Conservation (phyloP, 2,329 filamentous ascomycete species). For the Microcyclosporella mali region DNA sequence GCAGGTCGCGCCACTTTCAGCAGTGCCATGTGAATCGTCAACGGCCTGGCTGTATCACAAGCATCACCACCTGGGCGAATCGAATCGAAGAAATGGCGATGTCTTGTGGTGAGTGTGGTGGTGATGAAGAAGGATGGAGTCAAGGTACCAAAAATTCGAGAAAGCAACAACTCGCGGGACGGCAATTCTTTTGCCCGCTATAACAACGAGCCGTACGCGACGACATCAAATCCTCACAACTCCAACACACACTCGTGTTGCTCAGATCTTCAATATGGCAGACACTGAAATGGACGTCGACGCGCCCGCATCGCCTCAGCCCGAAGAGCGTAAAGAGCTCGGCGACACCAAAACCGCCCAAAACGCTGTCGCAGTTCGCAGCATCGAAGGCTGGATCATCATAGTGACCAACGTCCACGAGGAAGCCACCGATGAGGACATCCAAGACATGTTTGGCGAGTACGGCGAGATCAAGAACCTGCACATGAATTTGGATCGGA, state of each 20-base stretch:
- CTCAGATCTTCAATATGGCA: slow-evolving; percentile 22
- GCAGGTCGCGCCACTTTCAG: too few relatives aligned
- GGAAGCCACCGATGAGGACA: slow-evolving; percentile 75
- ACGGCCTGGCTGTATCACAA: too few relatives aligned
- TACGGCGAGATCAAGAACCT: slow-evolving; percentile 83
- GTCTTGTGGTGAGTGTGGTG: too few relatives aligned
- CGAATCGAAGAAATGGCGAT: too few relatives aligned
- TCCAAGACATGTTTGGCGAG: slow-evolving; percentile 76
- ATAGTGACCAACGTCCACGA: slow-evolving; percentile 83
- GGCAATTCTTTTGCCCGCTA: too few relatives aligned
- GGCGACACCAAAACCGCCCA: slow-evolving; percentile 64
- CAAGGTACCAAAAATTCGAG: too few relatives aligned
- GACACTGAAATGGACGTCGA: slow-evolving; percentile 53
- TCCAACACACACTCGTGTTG: too few relatives aligned
- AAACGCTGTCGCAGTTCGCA: slow-evolving; percentile 74
- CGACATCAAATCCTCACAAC: not conserved
- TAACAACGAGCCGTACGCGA: too few relatives aligned
- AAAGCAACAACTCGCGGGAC: too few relatives aligned
- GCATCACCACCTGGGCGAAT: too few relatives aligned
- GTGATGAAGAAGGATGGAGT: too few relatives aligned
- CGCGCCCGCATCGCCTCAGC: slow-evolving; percentile 35
- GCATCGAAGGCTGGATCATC: slow-evolving; percentile 85
- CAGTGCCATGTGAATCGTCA: too few relatives aligned
- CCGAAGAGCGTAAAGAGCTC: slow-evolving; percentile 9
- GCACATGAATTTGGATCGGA: slow-evolving; percentile 73